Percentiles rank a stretch among this genome's conserved stretches.
Evolutionary conservation across 1,284 basidiomycete genomes (phyloP).

Genomic region (Ceratobasidium sp.): DNA sequence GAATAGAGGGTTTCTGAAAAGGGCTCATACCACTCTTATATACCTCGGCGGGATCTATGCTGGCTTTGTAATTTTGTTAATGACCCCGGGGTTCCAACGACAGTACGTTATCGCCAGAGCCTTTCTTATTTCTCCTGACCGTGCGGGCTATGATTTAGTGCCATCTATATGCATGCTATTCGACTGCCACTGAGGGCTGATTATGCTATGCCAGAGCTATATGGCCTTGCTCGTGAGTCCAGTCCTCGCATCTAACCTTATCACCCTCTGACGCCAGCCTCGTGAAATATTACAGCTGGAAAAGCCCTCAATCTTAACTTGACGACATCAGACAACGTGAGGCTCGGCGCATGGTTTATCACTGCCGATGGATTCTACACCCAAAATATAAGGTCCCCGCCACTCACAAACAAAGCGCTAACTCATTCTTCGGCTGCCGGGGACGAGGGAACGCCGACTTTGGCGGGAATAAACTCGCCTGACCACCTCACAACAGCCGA

Average conservation of each 20-base stretch:
- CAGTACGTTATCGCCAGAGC: constrained; percentile 64
- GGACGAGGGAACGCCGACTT: constrained; percentile 40
- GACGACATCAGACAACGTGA: constrained; percentile 77
- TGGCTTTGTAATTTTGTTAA: constrained; percentile 64
- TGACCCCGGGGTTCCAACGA: constrained; percentile 73
- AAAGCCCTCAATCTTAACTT: constrained; percentile 81
- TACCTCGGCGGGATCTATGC: constrained; percentile 66
- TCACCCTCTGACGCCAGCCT: not conserved
- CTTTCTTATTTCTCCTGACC: not conserved
- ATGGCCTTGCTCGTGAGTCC: constrained; percentile 82
- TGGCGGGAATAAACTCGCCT: constrained; percentile 43
- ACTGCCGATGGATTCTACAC: constrained; percentile 75
- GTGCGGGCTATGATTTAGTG: constrained; percentile 51
- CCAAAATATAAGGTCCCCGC: constrained; percentile 2
- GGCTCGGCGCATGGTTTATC: constrained; percentile 90
- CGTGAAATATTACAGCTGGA: constrained; percentile 63
- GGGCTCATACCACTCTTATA: constrained; percentile 54
- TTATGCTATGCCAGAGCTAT: constrained; percentile 74
- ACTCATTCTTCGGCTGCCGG: constrained; percentile 44
- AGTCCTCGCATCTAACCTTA: not conserved
- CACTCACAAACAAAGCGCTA: constrained; percentile 46
- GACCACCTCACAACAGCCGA: constrained; percentile 43
- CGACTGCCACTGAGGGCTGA: constrained; percentile 71
- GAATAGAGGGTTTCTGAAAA: constrained; percentile 50
- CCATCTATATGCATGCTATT: constrained; percentile 74